Evolutionary conservation across 306 rosid genomes (phyloP).

Genomic region (Acmispon strigosus): DNA sequence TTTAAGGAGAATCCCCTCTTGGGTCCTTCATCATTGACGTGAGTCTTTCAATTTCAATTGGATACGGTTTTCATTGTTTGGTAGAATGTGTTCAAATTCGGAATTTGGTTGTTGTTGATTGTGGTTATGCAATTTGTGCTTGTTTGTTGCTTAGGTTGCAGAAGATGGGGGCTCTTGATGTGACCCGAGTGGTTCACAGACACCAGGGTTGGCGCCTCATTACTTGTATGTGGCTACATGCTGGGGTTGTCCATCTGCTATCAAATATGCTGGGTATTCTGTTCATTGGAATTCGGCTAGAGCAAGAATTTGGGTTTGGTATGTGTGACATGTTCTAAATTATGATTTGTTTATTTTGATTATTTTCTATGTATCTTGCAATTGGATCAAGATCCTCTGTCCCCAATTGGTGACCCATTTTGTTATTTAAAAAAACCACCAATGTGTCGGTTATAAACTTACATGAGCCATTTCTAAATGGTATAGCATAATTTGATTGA

Average conservation of each 20-base stretch:
- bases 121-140: neutral
- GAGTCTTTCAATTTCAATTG: constrained; percentile 16
- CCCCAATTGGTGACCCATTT: no score
- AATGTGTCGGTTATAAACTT: no score
- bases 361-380: neutral
- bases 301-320: constrained; percentile 97
- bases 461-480: no score
- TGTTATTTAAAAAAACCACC: no score
- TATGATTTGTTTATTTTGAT: neutral
- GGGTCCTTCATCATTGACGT: constrained; percentile 88
- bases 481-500: no score
- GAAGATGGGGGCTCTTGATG: constrained; percentile 94
- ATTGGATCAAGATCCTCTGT: no score
- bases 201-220: constrained; percentile 94
- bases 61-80: neutral
- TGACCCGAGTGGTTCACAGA: constrained; percentile 48
- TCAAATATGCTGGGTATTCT: constrained; percentile 91
- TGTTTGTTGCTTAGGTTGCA: constrained; percentile 50
- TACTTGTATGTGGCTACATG: constrained; percentile 90
- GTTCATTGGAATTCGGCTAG: constrained; percentile 87
- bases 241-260: constrained; percentile 75
- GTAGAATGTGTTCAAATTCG: neutral
- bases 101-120: neutral
- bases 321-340: constrained; percentile 28
- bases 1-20: constrained; percentile 87